Evolutionary conservation across 495 filamentous ascomycete species (phyloP).

Genomic region (Penicillium pulvis): DNA sequence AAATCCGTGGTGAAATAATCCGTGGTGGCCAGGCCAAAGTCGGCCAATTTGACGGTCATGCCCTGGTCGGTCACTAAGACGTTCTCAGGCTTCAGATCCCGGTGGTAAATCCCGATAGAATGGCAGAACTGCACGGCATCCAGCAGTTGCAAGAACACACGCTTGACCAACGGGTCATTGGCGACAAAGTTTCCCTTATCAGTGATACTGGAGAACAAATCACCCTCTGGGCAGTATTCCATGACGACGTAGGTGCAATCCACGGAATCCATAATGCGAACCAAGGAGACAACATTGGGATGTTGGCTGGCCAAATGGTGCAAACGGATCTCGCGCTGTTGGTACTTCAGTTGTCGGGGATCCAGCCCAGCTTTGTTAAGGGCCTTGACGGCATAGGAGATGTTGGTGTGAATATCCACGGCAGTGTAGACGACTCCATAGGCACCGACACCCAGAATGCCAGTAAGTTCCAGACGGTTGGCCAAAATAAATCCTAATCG

Average conservation of each 20-base stretch:
- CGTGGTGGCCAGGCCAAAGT: constrained; percentile 92
- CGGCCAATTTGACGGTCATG: constrained; percentile 89
- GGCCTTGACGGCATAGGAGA: constrained; percentile 92
- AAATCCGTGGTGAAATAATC: constrained; percentile 87
- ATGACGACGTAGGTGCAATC: constrained; percentile 97
- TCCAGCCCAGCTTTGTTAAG: constrained; percentile 92
- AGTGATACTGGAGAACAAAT: constrained; percentile 96
- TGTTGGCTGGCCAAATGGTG: constrained; percentile 88
- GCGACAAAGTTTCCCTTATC: constrained; percentile 90
- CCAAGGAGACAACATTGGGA: constrained; percentile 89
- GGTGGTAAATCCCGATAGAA: constrained; percentile 89
- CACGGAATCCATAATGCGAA: constrained; percentile 87
- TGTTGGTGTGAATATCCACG: constrained; percentile 79
- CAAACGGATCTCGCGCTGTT: constrained; percentile 88
- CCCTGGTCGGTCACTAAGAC: constrained; percentile 88
- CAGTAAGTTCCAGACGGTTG: constrained; percentile 77
- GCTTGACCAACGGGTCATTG: constrained; percentile 85
- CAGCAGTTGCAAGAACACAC: constrained; percentile 92
- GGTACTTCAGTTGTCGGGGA: constrained; percentile 82
- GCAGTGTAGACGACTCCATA: constrained; percentile 98
- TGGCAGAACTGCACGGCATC: constrained; percentile 98
- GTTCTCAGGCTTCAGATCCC: constrained; percentile 98
- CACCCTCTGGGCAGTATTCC: constrained; percentile 96
- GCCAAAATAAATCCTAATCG: constrained; percentile 83
- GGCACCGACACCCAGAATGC: constrained; percentile 88